Evolutionary conservation across 2,329 filamentous ascomycete species (phyloP).

Genomic region (Arthrobotrys musiformis): DNA sequence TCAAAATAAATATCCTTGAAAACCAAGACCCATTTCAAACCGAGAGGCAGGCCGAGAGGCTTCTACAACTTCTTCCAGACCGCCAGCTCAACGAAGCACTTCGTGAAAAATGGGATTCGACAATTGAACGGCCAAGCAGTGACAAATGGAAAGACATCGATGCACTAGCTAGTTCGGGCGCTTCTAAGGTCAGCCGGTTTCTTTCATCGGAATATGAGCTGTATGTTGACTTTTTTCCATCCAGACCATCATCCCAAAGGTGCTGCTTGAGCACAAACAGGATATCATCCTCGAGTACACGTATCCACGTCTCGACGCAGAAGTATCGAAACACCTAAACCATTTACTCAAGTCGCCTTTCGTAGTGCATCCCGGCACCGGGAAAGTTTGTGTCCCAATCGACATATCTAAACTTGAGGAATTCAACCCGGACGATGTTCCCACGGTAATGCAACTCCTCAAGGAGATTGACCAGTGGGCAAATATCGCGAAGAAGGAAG

Average conservation of each 20-base stretch:
- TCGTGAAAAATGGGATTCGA: slow-evolving; percentile 88
- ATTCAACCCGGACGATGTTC: slow-evolving; percentile 89
- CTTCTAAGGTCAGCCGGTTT: slow-evolving; percentile 68
- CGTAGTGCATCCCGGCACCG: slow-evolving; percentile 90
- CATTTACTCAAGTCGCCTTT: slow-evolving; percentile 98
- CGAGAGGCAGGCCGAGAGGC: slow-evolving; percentile 76
- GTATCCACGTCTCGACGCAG: slow-evolving; percentile 94
- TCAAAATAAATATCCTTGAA: slow-evolving; percentile 81
- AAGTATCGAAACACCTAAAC: slow-evolving; percentile 97
- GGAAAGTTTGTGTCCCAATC: slow-evolving; percentile 94
- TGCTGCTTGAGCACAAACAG: slow-evolving; percentile 86
- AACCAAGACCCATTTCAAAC: slow-evolving; percentile 87
- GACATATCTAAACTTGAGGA: slow-evolving; percentile 77
- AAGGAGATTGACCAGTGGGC: slow-evolving; percentile 87
- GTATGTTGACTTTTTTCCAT: not conserved
- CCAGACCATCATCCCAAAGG: slow-evolving; percentile 32
- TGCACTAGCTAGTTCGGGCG: slow-evolving; percentile 79
- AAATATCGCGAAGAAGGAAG: slow-evolving; percentile 62
- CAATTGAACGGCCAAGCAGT: slow-evolving; percentile 78
- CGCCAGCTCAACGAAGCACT: slow-evolving; percentile 76
- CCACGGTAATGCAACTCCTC: slow-evolving; percentile 84
- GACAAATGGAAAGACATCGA: slow-evolving; percentile 97
- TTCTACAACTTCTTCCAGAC: slow-evolving; percentile 88
- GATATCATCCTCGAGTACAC: slow-evolving; percentile 98
- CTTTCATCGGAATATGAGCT: not conserved